Conservation (phyloP, 2,329 filamentous ascomycete genomes). For the Rhytidhysteron rufulum region DNA sequence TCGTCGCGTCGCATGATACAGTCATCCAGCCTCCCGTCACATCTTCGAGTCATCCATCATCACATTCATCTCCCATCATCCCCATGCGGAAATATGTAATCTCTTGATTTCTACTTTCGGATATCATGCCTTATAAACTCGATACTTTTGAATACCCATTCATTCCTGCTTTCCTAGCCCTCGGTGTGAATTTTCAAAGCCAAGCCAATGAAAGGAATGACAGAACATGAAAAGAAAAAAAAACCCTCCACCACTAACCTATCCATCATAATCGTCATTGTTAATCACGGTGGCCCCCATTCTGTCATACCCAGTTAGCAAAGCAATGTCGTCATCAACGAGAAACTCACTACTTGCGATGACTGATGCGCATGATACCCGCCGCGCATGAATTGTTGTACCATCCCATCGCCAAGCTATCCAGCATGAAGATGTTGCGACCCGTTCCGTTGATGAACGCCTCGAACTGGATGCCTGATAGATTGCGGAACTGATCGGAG, state of each 20-base stretch:
- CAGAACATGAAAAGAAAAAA: conserved; percentile 1
- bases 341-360: conserved; percentile 16
- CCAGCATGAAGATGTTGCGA: conserved; percentile 45
- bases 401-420: conserved; percentile 48
- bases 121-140: conserved; percentile 1
- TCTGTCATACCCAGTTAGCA: conserved; percentile 3
- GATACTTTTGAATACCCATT: conserved; percentile 1
- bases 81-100: conserved; percentile 1
- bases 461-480: conserved; percentile 48
- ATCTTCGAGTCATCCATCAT: too few relatives aligned
- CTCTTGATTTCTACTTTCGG: neutral
- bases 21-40: too few relatives aligned
- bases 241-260: neutral
- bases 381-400: conserved; percentile 48
- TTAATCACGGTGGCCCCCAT: conserved; percentile 1
- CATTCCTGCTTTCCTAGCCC: too few relatives aligned
- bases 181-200: too few relatives aligned
- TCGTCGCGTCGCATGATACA: too few relatives aligned
- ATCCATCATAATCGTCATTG: neutral
- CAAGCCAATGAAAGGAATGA: too few relatives aligned
- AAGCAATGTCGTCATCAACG: conserved; percentile 2
- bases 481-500: conserved; percentile 31
- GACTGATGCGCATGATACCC: conserved; percentile 33
- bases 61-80: too few relatives aligned
- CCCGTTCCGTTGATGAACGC: conserved; percentile 39